Conservation (phyloP, 2,329 filamentous ascomycete genomes). For the Colletotrichum musae region DNA sequence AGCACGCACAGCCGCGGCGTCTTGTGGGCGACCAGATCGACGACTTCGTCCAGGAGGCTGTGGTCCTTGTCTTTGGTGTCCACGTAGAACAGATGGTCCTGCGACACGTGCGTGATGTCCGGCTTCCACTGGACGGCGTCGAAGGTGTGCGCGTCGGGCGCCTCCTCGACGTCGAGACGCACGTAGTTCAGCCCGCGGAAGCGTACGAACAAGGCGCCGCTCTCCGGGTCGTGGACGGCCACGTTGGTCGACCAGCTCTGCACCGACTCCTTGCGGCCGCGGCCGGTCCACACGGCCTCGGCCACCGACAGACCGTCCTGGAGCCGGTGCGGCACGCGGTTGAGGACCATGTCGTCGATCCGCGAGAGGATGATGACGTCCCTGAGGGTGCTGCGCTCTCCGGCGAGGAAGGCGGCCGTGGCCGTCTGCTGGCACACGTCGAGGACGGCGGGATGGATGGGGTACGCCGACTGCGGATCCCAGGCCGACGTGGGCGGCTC, state of each 20-base stretch:
- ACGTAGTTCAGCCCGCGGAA: too few relatives aligned
- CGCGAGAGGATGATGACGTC: conserved; percentile 39
- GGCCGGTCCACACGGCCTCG: conserved; percentile 1
- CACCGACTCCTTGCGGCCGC: background rate
- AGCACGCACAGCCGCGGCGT: conserved; percentile 51
- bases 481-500: conserved; percentile 3
- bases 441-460: conserved; percentile 14
- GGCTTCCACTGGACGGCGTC: background rate
- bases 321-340: too few relatives aligned
- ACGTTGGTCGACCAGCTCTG: background rate
- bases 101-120: background rate
- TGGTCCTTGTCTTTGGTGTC: background rate
- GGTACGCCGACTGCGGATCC: conserved; percentile 22
- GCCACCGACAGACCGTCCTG: too few relatives aligned
- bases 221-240: too few relatives aligned
- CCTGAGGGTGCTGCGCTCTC: conserved; percentile 28
- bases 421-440: conserved; percentile 34
- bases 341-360: too few relatives aligned
- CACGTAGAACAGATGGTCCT: background rate
- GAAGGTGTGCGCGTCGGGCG: too few relatives aligned
- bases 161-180: too few relatives aligned
- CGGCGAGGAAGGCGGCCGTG: conserved; percentile 28
- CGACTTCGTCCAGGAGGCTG: conserved; percentile 29
- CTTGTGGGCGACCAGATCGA: conserved; percentile 54
- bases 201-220: too few relatives aligned